These are phyloP conservation scores for Starmera stellimalicola DNA, from an alignment of 1,139 yeast species.

Conservation along the genomic window DNA sequence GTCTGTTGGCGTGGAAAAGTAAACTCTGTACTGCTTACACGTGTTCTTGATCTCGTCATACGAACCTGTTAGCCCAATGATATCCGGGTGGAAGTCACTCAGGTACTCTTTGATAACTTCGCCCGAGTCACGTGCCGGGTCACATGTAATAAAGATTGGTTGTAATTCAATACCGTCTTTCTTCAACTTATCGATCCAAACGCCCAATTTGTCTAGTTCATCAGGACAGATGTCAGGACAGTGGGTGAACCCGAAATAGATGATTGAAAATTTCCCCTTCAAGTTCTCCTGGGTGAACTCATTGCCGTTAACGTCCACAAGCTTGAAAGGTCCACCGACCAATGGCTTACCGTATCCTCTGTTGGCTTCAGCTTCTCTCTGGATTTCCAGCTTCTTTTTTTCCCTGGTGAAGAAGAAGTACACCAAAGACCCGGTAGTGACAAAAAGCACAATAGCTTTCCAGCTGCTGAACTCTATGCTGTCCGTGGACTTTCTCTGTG, in stretches of 20 bases:
- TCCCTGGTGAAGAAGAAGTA: constrained; percentile 64
- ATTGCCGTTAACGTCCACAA: constrained; percentile 62
- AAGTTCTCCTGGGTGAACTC: constrained; percentile 69
- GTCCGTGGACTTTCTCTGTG: constrained; percentile 22
- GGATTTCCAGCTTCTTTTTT: constrained; percentile 62
- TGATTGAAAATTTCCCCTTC: constrained; percentile 64
- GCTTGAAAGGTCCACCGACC: constrained; percentile 81
- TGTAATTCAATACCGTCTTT: constrained; percentile 51
- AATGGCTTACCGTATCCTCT: constrained; percentile 87
- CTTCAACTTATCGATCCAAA: constrained; percentile 60
- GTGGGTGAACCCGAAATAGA: constrained; percentile 92
- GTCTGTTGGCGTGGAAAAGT: constrained; percentile 90
- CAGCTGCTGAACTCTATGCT: constrained; percentile 73
- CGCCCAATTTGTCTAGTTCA: constrained; percentile 84
- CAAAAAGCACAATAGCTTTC: constrained; percentile 66
- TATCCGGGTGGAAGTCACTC: constrained; percentile 79
- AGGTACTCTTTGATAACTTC: constrained; percentile 71
- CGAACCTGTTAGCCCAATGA: constrained; percentile 85
- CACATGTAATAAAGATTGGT: constrained; percentile 91
- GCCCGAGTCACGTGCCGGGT: constrained; percentile 89
- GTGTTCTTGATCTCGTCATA: constrained; percentile 75
- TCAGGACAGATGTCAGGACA: constrained; percentile 99
- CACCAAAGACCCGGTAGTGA: constrained; percentile 59
- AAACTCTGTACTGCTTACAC: constrained; percentile 85
- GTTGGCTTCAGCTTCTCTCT: constrained; percentile 74